Conservation (phyloP, 1,284 basidiomycete genomes). For the Golubevia sp. region DNA sequence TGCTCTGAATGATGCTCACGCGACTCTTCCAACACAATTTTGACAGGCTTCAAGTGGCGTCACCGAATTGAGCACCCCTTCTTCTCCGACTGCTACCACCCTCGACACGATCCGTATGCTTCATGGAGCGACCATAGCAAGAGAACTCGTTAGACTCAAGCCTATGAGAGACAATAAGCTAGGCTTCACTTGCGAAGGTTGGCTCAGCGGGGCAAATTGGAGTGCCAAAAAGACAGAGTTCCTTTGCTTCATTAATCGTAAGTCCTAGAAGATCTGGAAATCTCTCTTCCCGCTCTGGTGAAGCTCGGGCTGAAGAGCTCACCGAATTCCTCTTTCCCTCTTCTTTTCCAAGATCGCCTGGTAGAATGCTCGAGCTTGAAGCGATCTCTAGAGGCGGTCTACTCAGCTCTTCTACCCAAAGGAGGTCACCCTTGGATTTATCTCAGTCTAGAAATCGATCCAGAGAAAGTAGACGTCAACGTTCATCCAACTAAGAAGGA, state of each 20-base stretch:
- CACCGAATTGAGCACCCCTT: slow-evolving; percentile 78
- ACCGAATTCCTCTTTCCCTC: neutral
- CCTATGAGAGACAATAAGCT: slow-evolving; percentile 28
- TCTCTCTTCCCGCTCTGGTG: no score
- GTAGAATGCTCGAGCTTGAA: slow-evolving; percentile 89
- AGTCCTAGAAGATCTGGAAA: no score
- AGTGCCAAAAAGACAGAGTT: slow-evolving; percentile 83
- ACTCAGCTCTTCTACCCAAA: slow-evolving; percentile 85
- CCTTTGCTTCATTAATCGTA: slow-evolving; percentile 96
- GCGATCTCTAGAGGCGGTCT: slow-evolving; percentile 83
- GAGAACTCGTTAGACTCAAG: slow-evolving; percentile 72
- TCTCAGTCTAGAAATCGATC: slow-evolving; percentile 82
- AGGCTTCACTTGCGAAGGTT: slow-evolving; percentile 65
- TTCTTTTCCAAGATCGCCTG: slow-evolving; percentile 75
- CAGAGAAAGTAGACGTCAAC: slow-evolving; percentile 90
- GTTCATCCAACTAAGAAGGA: slow-evolving; percentile 98
- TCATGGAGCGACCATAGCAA: slow-evolving; percentile 80
- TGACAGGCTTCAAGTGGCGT: slow-evolving; percentile 30
- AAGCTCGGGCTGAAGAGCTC: no score
- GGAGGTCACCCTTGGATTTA: slow-evolving; percentile 90
- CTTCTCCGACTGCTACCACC: slow-evolving; percentile 68
- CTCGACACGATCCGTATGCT: slow-evolving; percentile 77
- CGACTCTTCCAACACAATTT: neutral
- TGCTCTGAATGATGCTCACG: slow-evolving; percentile 7
- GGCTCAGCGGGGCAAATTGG: slow-evolving; percentile 86